A percentile compares a stretch with the other conserved stretches of the same genome.
Conservation (phyloP, 106 monocot species). For the Platanthera zijinensis region DNA sequence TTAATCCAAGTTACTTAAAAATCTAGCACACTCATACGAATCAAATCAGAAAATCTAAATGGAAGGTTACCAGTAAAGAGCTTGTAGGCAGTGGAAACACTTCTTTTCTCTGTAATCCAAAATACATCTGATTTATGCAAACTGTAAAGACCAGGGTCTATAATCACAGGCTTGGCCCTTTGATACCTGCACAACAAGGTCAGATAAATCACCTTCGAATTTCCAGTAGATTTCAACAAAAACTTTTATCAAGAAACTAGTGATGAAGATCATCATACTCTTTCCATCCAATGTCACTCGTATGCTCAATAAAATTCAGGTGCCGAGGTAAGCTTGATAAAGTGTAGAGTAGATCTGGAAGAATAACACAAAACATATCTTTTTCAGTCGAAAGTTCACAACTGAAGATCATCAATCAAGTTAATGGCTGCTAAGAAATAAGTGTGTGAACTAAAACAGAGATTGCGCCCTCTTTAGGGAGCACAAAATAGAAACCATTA, state of each 20-base stretch:
- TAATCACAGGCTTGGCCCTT: slow-evolving; percentile 58
- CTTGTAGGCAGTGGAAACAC: slow-evolving; percentile 54
- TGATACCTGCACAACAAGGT: slow-evolving; percentile 24
- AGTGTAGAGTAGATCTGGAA: slow-evolving; percentile 46
- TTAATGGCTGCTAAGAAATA: neutral
- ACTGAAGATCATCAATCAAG: neutral
- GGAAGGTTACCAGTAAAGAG: slow-evolving; percentile 35
- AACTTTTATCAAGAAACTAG: neutral
- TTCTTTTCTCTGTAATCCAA: slow-evolving; percentile 57
- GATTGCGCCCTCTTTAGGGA: neutral
- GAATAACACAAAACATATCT: neutral
- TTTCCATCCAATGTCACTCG: slow-evolving; percentile 62
- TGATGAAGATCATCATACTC: slow-evolving; percentile 21
- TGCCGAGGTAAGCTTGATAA: slow-evolving; percentile 43
- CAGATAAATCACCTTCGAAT: slow-evolving; percentile 1
- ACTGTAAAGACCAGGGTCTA: slow-evolving; percentile 64
- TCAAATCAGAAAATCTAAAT: too few species aligned
- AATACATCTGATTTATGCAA: slow-evolving; percentile 52
- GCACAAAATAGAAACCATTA: neutral
- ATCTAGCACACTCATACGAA: too few species aligned
- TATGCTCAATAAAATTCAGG: slow-evolving; percentile 64
- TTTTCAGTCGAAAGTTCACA: neutral
- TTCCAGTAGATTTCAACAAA: neutral
- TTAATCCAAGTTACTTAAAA: too few species aligned
- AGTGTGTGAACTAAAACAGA: neutral